Evolutionary conservation across 116 monocot genomes (phyloP).

Genomic region (Trichopus zeylanicus): DNA sequence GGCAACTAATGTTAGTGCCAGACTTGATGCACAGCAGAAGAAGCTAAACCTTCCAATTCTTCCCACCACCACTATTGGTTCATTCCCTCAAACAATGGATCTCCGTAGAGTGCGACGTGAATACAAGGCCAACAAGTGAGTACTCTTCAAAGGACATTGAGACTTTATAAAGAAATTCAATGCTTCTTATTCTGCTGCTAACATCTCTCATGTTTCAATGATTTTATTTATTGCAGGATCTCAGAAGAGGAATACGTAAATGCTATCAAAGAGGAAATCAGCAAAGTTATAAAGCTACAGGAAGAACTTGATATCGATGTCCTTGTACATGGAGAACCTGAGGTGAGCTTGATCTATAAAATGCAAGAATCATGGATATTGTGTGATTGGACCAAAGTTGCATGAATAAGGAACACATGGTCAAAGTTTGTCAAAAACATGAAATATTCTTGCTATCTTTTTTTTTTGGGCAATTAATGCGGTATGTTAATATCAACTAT

Average conservation of each 20-base stretch:
- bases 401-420: too few relatives aligned
- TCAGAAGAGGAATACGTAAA: conserved; percentile 46
- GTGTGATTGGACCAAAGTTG: too few relatives aligned
- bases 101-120: conserved; percentile 37
- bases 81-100: conserved; percentile 45
- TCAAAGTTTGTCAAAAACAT: too few relatives aligned
- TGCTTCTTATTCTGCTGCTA: neutral
- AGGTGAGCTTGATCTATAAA: conserved; percentile 19
- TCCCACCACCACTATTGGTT: conserved; percentile 42
- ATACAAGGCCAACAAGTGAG: conserved; percentile 37
- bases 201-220: neutral
- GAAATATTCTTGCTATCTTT: too few relatives aligned
- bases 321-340: conserved; percentile 53
- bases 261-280: conserved; percentile 60
- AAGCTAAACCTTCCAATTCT: conserved; percentile 39
- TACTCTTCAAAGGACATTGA: neutral
- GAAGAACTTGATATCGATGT: conserved; percentile 78
- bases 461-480: too few relatives aligned
- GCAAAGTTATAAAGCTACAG: conserved; percentile 41
- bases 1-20: conserved; percentile 26
- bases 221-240: conserved; percentile 27
- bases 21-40: conserved; percentile 42
- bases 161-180: neutral
- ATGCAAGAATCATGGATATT: too few relatives aligned
- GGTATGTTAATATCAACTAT: too few relatives aligned